phyloP scores from a whole-genome alignment of 1,284 basidiomycete species.

The Cutaneotrichosporon cavernicola region DNA sequence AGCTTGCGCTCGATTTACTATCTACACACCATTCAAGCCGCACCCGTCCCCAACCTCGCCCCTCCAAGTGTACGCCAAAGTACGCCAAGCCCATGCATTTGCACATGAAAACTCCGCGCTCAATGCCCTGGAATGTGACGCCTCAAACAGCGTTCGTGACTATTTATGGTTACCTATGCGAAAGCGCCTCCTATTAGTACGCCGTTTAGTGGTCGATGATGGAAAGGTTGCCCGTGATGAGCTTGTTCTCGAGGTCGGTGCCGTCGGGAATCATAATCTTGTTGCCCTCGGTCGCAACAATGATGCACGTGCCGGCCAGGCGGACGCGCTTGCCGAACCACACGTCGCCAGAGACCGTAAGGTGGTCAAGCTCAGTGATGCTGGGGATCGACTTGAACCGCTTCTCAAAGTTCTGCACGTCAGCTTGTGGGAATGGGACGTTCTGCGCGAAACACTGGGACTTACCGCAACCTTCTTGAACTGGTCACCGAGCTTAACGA shows the following conservation, averaged over 20 bases:
- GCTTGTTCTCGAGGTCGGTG: conserved; percentile 84
- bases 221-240: conserved; percentile 60
- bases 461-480: conserved; percentile 71
- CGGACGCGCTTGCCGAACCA: conserved; percentile 93
- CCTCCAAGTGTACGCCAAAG: not conserved
- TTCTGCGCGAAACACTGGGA: conserved; percentile 2
- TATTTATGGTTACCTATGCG: conserved; percentile 10
- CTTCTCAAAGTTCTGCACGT: conserved; percentile 77
- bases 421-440: not conserved
- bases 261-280: conserved; percentile 95
- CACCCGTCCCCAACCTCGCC: too few species aligned
- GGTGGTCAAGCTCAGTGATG: conserved; percentile 89
- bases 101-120: not conserved
- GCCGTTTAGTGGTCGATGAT: conserved; percentile 57
- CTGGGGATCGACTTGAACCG: conserved; percentile 85
- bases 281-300: conserved; percentile 89
- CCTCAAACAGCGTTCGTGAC: conserved; percentile 11
- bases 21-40: too few species aligned
- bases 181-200: conserved; percentile 1
- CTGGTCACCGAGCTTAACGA: conserved; percentile 90
- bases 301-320: conserved; percentile 80
- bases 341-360: conserved; percentile 95
- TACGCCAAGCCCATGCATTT: not conserved
- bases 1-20: too few species aligned
- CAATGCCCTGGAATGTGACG: conserved; percentile 4